These are phyloP conservation scores for Cutaneotrichosporon sp. DNA, from an alignment of 1,284 basidiomycete genomes.

Conservation along the genomic window DNA sequence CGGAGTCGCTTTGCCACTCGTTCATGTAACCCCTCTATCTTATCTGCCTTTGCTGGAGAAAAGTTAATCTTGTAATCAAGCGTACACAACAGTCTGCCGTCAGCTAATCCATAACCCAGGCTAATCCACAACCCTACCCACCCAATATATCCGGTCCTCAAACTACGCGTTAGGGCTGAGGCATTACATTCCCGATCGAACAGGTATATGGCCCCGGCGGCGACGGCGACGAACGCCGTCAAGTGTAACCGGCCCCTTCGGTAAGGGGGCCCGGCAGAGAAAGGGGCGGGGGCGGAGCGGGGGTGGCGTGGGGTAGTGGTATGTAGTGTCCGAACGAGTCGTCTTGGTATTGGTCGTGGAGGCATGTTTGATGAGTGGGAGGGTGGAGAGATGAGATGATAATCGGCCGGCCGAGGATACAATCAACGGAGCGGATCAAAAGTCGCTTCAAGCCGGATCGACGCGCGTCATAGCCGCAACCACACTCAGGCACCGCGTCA, in stretches of 20 bases:
- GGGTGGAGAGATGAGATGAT: background rate
- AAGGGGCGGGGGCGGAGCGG: background rate
- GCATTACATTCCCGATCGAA: conserved; percentile 66
- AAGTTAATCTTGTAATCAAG: conserved; percentile 75
- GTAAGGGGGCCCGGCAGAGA: background rate
- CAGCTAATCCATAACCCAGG: conserved; percentile 3
- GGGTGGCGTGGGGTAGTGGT: background rate
- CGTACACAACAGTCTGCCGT: conserved; percentile 44
- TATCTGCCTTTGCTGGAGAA: conserved; percentile 60
- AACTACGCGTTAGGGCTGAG: conserved; percentile 63
- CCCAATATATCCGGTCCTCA: conserved; percentile 67
- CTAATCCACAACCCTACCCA: conserved; percentile 33
- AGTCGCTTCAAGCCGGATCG: no score
- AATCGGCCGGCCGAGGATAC: no score
- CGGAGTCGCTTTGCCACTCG: conserved; percentile 76
- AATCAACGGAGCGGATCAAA: no score
- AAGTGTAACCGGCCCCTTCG: background rate
- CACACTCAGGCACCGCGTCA: no score
- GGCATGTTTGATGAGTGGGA: background rate
- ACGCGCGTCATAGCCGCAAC: no score
- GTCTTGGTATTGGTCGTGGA: background rate
- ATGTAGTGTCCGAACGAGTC: background rate
- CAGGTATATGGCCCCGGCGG: conserved; percentile 57
- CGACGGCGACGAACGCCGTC: conserved; percentile 26
- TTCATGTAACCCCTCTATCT: conserved; percentile 74